Conservation (phyloP, 331 rosid species). For the Prunus yedoensis region DNA sequence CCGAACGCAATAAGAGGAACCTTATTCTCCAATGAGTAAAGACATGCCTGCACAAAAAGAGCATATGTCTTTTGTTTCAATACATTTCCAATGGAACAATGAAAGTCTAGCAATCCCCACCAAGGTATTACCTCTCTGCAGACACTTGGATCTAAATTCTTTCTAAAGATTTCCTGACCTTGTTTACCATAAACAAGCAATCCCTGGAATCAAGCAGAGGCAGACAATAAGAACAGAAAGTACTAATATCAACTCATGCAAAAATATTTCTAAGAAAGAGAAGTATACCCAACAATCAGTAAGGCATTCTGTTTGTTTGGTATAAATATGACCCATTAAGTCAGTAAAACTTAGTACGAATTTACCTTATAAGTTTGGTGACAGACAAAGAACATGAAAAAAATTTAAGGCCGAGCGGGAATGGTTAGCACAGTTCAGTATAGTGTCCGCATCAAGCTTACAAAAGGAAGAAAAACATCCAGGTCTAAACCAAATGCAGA, state of each 20-base stretch:
- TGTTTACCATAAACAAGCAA: slow-evolving; percentile 88
- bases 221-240: slow-evolving; percentile 15
- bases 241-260: neutral
- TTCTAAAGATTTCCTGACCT: slow-evolving; percentile 81
- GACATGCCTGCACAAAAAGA: slow-evolving; percentile 62
- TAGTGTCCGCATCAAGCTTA: slow-evolving; percentile 1
- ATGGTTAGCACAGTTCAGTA: neutral
- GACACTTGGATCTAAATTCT: slow-evolving; percentile 66
- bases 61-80: slow-evolving; percentile 10
- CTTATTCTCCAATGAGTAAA: slow-evolving; percentile 70
- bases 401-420: neutral
- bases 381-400: neutral
- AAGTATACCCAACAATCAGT: neutral
- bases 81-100: slow-evolving; percentile 10
- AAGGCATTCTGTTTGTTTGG: neutral
- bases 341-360: neutral
- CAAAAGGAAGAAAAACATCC: neutral
- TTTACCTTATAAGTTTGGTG: neutral
- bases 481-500: neutral
- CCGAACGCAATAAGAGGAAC: slow-evolving; percentile 81
- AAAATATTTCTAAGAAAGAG: neutral
- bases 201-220: slow-evolving; percentile 63
- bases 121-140: slow-evolving; percentile 73
- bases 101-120: slow-evolving; percentile 6
- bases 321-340: neutral